phyloP scores from a whole-genome alignment of 2,329 filamentous ascomycete species.

The Fusarium algeriense region DNA sequence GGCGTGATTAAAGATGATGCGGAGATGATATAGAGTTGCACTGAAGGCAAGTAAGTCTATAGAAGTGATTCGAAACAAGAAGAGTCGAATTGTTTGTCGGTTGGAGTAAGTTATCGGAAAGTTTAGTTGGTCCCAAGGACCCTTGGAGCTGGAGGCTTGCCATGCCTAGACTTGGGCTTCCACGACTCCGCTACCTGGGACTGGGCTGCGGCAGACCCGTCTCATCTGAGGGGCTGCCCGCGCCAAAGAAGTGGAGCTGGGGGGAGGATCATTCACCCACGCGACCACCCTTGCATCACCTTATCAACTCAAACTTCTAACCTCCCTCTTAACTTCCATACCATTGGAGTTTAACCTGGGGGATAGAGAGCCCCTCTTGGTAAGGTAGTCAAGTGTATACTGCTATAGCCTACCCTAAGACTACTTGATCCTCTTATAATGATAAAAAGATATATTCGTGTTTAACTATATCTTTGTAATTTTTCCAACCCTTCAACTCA shows the following conservation, averaged over 20 bases:
- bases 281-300: constrained; percentile 41
- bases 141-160: constrained; percentile 9
- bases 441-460: neutral
- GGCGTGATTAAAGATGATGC: neutral
- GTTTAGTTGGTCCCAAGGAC: constrained; percentile 24
- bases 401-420: neutral
- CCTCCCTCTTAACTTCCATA: neutral
- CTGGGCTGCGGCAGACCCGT: constrained; percentile 17
- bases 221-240: constrained; percentile 33
- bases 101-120: neutral
- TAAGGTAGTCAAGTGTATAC: neutral
- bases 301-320: constrained; percentile 6
- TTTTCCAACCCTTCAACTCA: no score
- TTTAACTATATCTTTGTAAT: no score
- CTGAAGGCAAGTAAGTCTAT: neutral
- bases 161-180: constrained; percentile 1
- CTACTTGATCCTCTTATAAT: neutral
- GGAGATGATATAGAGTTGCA: neutral
- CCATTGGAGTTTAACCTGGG: neutral
- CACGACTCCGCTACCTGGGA: neutral
- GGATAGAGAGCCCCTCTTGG: neutral
- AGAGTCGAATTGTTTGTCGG: constrained; percentile 1
- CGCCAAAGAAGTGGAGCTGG: constrained; percentile 24
- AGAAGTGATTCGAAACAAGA: constrained; percentile 12
- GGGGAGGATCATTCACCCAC: constrained; percentile 32